These are phyloP conservation scores for Nannochloropsis gaditana DNA, from an alignment of 108 stramenopile species.

Conservation along the genomic window DNA sequence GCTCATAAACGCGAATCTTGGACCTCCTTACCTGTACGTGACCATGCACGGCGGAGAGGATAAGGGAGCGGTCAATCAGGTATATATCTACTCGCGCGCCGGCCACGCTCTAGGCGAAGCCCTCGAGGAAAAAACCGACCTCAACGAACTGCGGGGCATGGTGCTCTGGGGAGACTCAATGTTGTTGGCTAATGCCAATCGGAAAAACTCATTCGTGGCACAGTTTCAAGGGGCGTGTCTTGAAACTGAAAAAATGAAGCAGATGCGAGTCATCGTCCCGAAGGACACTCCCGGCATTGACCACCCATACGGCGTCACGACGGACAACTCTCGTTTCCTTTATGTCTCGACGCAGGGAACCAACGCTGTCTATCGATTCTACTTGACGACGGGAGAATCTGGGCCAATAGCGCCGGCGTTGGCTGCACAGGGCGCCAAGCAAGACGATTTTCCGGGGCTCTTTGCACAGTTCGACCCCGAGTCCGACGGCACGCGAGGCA, in stretches of 20 bases:
- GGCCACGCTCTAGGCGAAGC: neutral
- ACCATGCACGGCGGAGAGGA: neutral
- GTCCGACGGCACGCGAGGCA: neutral
- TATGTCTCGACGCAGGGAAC: neutral
- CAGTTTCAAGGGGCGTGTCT: neutral
- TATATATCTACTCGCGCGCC: neutral
- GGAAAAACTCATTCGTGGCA: neutral
- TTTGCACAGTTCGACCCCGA: neutral
- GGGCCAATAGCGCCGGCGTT: neutral
- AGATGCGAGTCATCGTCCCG: constrained; percentile 12
- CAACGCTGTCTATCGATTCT: constrained; percentile 6
- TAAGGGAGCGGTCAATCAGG: neutral
- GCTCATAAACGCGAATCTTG: neutral
- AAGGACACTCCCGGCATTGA: neutral
- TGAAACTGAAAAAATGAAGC: neutral
- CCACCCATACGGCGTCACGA: constrained; percentile 7
- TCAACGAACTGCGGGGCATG: neutral
- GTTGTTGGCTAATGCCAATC: neutral
- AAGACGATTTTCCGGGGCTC: neutral
- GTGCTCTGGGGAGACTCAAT: neutral
- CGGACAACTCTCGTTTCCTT: neutral
- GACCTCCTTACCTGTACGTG: neutral
- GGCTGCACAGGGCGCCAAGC: neutral
- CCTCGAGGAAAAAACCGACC: neutral
- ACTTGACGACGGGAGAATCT: neutral